Percentiles rank a stretch among this genome's conserved stretches.
Evolutionary conservation across 2,329 filamentous ascomycete genomes (phyloP).

Genomic region (Lasiodiplodia hormozganensis): DNA sequence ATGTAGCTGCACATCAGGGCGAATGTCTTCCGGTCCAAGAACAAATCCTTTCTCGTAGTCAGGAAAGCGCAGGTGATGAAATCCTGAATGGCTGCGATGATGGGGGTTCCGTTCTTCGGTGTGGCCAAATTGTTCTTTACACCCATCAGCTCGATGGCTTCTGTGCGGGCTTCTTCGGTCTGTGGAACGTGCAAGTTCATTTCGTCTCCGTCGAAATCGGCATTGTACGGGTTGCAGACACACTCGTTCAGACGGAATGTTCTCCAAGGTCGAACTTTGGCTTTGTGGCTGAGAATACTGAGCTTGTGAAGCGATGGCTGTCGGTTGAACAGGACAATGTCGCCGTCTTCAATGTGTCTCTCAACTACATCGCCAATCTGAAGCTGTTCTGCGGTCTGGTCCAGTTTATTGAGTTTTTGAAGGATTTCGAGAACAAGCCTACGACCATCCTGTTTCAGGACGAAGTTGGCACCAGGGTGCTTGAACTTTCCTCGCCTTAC

Average conservation of each 20-base stretch:
- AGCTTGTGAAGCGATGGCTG: conserved; percentile 98
- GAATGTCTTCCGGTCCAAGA: conserved; percentile 88
- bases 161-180: conserved; percentile 93
- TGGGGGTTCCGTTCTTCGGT: conserved; percentile 96
- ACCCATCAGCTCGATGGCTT: conserved; percentile 96
- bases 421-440: conserved; percentile 73
- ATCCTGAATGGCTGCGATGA: conserved; percentile 98
- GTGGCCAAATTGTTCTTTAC: conserved; percentile 96
- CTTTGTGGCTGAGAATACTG: conserved; percentile 95
- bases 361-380: conserved; percentile 88
- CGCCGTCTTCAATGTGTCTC: conserved; percentile 91
- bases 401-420: conserved; percentile 68
- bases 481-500: conserved; percentile 76
- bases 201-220: conserved; percentile 98
- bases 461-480: conserved; percentile 87
- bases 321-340: conserved; percentile 96
- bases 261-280: conserved; percentile 91
- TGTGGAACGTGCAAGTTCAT: conserved; percentile 99
- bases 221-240: conserved; percentile 97
- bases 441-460: conserved; percentile 75
- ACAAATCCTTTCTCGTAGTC: conserved; percentile 88
- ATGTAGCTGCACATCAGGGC: conserved; percentile 92
- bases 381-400: conserved; percentile 75
- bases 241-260: conserved; percentile 98
- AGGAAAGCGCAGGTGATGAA: conserved; percentile 97